Evolutionary conservation across 805 yeast genomes (phyloP), one percentile per base, ranked within the genome.

Genomic region (Starmerella stellata): DNA sequence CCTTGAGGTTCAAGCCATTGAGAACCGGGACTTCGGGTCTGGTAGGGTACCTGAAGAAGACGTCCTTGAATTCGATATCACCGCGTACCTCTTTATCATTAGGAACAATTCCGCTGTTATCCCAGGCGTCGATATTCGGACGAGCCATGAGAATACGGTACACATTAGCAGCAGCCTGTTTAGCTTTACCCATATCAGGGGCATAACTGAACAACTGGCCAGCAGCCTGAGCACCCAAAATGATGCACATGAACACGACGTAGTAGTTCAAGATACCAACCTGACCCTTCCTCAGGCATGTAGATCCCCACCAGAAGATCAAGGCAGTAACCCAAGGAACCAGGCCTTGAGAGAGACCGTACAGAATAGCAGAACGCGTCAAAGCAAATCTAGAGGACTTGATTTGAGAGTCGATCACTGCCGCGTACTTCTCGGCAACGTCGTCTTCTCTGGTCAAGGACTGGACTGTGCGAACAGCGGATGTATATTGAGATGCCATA

Each of bases 41-140:
- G 2, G 75, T 60, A 2, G 78, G 73, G 55, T 83, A 87, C 3
- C 67, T 49, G 57, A 82, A 87, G 3, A 58, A 54, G 4, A 85
- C 74, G 44, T 74, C 58, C 8, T 58, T 39, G 47, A 83, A 70
- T 23, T 52, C 58, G 14, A 83, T 65, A 15, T 62, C 57, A 17
- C 85, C 85, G 14, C 50, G 38, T 30, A 63, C 60, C 1, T 38
- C 37, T 8, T 41, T 50, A 23, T 46, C 62, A 16, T 48, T 51
- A 7, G 60, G 50, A 3, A 41, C 40, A 7, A 43, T 41, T 2
- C 65, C 64, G 7, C 47, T 51, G 4, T 31, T 29, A 14, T 49
- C 38, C 52, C 52, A 50, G 11, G 53, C 44, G 38, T 62, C 66
- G 35, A 55, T 56, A 18, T 39, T 34, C 5, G 67, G 66, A 21